Base-by-base conservation (phyloP, 768 basidiomycete genomes). In the Coprinopsis sp. region DNA sequence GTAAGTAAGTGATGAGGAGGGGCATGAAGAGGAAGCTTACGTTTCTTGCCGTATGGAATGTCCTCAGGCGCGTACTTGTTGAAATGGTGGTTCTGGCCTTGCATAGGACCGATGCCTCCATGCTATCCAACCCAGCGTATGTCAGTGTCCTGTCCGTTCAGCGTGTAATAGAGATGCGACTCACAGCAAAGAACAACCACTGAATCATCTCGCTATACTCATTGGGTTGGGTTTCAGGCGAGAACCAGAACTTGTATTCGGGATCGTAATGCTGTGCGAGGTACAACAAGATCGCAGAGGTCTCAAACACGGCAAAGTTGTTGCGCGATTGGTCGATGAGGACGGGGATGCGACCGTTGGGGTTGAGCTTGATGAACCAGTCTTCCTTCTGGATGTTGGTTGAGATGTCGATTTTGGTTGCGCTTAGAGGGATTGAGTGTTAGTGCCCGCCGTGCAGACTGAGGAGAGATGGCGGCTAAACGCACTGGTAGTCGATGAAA, bases 101-200 rank as follows among this genome's bases (percentile, higher is more conserved):
- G 87, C 87, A 91, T 92, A n/a, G 90, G 88, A 22, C 87, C 88
- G 19, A 89, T 64, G 21, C 84, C 88, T 1, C 86, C 88, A 58
- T 89, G 86, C 82, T 87, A 59, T n/a, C n/a, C n/a, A n/a, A n/a
- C n/a, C n/a, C 24, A 50, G 47, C 45, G 18, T 36, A 16, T 31
- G 10, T 13, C 6, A 2, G 41, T 33, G 12, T 29, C 29, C 25
- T 18, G 33, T 6, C 21, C 13, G 29, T 8, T 23, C 22, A 18
- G 23, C 40, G 4, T 16, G 37, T 22, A 14, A 29, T 16, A 27
- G 16, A 3, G 6, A 46, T 23, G 12, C 29, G n/a, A 49, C 60
- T 46, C 51, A 84, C 84, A 12, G 81, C 76, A 53, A 91, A 93
- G 70, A 91, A 89, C 42, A 92, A 80, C 92, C 90, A 94, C 58